Evolutionary conservation across 305 asterid genomes (phyloP).

Genomic region (Fraxinus velutina): DNA sequence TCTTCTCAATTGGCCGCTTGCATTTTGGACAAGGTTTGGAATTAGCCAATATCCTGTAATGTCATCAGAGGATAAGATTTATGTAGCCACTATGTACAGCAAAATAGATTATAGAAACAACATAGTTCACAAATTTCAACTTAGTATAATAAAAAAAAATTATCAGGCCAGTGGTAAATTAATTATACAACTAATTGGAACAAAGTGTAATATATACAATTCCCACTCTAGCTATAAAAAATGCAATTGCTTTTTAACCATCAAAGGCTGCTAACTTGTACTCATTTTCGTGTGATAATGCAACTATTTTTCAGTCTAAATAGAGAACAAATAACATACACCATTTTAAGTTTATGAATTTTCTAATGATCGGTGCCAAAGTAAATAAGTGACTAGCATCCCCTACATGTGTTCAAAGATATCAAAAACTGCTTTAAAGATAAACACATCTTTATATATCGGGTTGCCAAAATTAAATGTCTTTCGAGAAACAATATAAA

Average conservation of each 20-base stretch:
- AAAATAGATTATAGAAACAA: slow-evolving; percentile 10
- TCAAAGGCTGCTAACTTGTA: neutral
- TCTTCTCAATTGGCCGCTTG: slow-evolving; percentile 93
- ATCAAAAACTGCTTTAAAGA: neutral
- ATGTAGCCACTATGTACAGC: slow-evolving; percentile 1
- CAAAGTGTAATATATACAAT: neutral
- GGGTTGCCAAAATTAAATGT: neutral
- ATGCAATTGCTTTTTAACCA: neutral
- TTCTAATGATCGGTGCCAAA: neutral
- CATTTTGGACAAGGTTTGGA: slow-evolving; percentile 97
- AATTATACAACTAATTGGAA: neutral
- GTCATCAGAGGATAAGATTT: slow-evolving; percentile 16
- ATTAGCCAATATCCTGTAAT: slow-evolving; percentile 83
- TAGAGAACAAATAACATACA: neutral
- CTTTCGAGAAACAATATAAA: neutral
- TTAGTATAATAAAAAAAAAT: neutral
- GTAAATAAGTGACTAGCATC: neutral
- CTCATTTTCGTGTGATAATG: neutral
- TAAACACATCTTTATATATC: neutral
- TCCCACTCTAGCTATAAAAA: neutral
- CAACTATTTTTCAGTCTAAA: neutral
- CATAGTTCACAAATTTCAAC: slow-evolving; percentile 4
- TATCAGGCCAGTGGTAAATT: neutral
- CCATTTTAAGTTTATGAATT: neutral
- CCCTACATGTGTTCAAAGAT: neutral